phyloP scores from a whole-genome alignment of 306 rosid genomes.

The Arachis hypogaea region DNA sequence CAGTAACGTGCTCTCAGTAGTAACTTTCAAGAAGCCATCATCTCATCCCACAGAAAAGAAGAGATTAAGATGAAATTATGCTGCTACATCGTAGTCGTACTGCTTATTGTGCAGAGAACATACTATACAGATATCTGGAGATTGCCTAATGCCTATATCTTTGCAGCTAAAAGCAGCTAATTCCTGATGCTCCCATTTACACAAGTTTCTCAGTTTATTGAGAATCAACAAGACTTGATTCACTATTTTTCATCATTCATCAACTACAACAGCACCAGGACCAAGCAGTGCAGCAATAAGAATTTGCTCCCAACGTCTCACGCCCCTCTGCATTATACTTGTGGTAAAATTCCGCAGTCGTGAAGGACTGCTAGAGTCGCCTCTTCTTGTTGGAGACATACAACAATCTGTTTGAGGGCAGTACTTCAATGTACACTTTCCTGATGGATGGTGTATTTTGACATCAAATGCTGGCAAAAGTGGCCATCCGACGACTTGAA shows the following conservation, averaged over 20 bases:
- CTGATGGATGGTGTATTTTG: conserved; percentile 34
- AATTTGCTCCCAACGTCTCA: too few species aligned
- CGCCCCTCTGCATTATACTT: too few species aligned
- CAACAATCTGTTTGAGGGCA: conserved; percentile 4
- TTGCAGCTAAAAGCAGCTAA: neutral
- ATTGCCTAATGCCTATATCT: too few species aligned
- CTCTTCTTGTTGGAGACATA: neutral
- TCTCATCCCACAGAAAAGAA: too few species aligned
- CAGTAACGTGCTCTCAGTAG: neutral
- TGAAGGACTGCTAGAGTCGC: conserved; percentile 32
- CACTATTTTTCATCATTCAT: conserved; percentile 14
- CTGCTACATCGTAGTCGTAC: neutral
- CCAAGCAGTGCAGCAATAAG: conserved; percentile 27
- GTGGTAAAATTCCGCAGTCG: too few species aligned
- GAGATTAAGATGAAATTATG: neutral
- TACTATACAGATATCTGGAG: neutral
- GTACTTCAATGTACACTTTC: conserved; percentile 50
- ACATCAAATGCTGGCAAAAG: conserved; percentile 45
- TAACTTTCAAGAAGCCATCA: conserved; percentile 4
- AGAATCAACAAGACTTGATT: conserved; percentile 8
- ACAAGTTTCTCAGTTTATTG: neutral
- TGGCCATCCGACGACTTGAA: conserved; percentile 51
- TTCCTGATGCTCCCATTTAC: neutral
- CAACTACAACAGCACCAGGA: conserved; percentile 23
- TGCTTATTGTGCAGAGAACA: neutral